phyloP scores from a whole-genome alignment of 2,329 filamentous ascomycete species.

The Botrytis hyacinthi region DNA sequence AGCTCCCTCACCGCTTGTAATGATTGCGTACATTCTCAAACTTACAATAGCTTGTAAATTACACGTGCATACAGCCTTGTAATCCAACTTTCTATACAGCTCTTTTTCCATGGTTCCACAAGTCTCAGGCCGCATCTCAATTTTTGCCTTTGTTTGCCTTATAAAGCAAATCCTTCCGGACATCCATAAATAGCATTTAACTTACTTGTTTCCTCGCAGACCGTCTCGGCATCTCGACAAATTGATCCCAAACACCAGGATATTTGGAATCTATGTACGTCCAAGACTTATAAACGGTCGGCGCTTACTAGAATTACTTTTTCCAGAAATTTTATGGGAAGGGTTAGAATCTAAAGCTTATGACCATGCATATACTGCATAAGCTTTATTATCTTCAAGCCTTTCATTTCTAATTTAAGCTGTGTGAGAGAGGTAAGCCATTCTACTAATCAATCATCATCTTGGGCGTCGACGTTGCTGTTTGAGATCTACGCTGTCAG shows the following conservation, averaged over 20 bases:
- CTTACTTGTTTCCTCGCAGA: not conserved
- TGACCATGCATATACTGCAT: not conserved
- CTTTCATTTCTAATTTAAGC: not conserved
- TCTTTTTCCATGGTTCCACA: not conserved
- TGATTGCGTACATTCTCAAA: conserved; percentile 3
- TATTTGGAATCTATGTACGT: not conserved
- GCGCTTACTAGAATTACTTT: not conserved
- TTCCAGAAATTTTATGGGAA: not conserved
- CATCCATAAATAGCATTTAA: conserved; percentile 1
- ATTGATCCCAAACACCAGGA: not conserved
- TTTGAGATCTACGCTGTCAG: not conserved
- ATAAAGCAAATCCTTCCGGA: not conserved
- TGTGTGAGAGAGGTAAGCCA: not conserved
- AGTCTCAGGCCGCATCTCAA: not conserved
- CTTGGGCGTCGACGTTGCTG: not conserved
- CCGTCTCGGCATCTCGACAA: not conserved
- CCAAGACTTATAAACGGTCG: not conserved
- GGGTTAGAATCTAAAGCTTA: not conserved
- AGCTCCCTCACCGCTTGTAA: not conserved
- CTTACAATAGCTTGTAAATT: not conserved
- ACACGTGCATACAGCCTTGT: not conserved
- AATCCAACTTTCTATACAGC: not conserved
- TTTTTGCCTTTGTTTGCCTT: not conserved
- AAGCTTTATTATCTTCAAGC: not conserved
- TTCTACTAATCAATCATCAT: not conserved